Conservation (phyloP, 2,329 filamentous ascomycete genomes). For the Ceratocystis lukuohia region DNA sequence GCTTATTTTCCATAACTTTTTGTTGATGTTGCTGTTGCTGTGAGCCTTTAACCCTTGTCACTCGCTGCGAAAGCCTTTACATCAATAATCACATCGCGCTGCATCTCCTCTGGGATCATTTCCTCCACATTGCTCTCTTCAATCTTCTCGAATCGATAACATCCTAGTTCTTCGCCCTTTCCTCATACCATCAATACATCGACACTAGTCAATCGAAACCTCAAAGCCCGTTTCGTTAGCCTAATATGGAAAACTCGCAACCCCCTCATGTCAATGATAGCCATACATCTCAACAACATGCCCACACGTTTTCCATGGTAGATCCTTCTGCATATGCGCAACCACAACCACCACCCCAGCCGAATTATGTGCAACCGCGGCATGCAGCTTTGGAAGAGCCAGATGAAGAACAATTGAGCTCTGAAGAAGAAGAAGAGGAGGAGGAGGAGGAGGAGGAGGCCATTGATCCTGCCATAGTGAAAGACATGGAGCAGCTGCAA, state of each 20-base stretch:
- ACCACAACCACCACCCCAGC: constrained; percentile 7
- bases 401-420: constrained; percentile 27
- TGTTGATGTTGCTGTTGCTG: background rate
- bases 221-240: background rate
- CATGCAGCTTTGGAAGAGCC: constrained; percentile 29
- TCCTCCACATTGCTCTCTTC: background rate
- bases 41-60: background rate
- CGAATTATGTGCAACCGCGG: constrained; percentile 31
- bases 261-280: background rate
- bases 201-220: background rate
- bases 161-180: background rate
- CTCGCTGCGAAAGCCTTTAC: background rate
- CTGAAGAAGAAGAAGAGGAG: constrained; percentile 38
- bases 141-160: background rate
- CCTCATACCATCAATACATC: background rate
- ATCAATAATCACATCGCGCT: background rate
- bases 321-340: constrained; percentile 14
- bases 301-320: constrained; percentile 18
- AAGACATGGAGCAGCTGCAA: constrained; percentile 80
- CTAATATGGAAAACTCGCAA: constrained; percentile 10
- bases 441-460: constrained; percentile 42
- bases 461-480: constrained; percentile 55
- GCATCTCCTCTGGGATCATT: background rate
- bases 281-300: constrained; percentile 10
- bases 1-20: background rate